These are phyloP conservation scores for Argentina anserina DNA, from an alignment of 306 rosid genomes.

Conservation along the genomic window DNA sequence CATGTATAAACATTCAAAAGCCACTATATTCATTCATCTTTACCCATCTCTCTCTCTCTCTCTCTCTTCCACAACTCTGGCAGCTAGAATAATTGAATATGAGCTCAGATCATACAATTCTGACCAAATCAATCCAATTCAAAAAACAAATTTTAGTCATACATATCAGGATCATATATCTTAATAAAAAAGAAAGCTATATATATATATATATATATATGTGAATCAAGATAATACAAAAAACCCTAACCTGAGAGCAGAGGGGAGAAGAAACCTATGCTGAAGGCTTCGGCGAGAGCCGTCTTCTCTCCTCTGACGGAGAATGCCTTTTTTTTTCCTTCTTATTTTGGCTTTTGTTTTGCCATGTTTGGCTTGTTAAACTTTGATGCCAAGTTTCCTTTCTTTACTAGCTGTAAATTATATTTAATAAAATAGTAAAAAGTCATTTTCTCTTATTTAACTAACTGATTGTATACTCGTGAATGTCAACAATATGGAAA, in stretches of 20 bases:
- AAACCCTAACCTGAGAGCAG: background rate
- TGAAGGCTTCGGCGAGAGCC: background rate
- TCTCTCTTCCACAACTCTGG: background rate
- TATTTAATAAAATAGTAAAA: too few species aligned
- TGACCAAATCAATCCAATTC: background rate
- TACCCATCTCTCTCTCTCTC: too few species aligned
- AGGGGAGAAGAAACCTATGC: too few species aligned
- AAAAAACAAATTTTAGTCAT: background rate
- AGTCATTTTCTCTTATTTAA: too few species aligned
- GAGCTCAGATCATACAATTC: background rate
- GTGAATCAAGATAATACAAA: background rate
- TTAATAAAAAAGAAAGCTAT: background rate
- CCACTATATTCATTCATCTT: background rate
- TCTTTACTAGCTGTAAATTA: too few species aligned
- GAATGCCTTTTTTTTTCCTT: too few species aligned
- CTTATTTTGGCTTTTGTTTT: background rate
- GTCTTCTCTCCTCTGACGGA: background rate
- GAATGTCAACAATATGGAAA: too few species aligned
- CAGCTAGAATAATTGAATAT: background rate
- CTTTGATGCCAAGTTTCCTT: background rate
- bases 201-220: too few species aligned
- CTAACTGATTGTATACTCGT: too few species aligned
- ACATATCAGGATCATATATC: background rate
- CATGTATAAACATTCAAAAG: background rate
- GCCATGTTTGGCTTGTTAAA: background rate